Evolutionary conservation across 225 moss, liverwort and hornwort genomes (phyloP), one percentile per base, ranked within the genome.

Genomic region (Marchantia paleacea): DNA sequence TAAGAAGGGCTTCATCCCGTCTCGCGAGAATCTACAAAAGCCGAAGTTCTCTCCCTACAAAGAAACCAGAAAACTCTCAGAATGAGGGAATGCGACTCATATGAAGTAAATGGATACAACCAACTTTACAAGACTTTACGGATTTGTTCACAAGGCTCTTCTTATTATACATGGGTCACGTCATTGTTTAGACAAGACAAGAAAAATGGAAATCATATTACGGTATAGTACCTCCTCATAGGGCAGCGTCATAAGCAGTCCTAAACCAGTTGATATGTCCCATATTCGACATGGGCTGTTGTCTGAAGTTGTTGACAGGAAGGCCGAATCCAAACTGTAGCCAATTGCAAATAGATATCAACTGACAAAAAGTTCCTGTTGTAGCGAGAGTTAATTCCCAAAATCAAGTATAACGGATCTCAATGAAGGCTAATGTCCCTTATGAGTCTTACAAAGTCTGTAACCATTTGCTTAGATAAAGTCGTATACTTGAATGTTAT

Each of bases 321-420:
- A 99, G 64, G 88, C 92, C 48, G 92, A 90, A 85, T 99, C 95
- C 83, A 92, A 86, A 81, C 97, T 97, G 91, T 81, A 81, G 24
- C 72, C 73, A 48, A 15, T 8, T 57, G 22, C 50, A 51, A 9
- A 72, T 12, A n/a, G 12, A 66, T 10, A 25, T 51, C 48, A 72
- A 19, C 0, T 49, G 50, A 16, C 49, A 22, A 7, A 71, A 48
- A 9, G n/a, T 71, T 71, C 48, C 49, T 19, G 47, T 13, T 16
- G 53, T 30, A 1, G 9, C 7, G 26, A 14, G 28, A 53, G 28
- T 26, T 39, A 5, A 39, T 39, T 22, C 1, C 51, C 72, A 15
- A 51, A 24, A 72, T 10, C 72, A 72, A 72, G 15, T 20, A 52
- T 11, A 7, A 12, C 50, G n/a, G 24, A 24, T 12, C 2, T 50